Conservation (phyloP, 83 land plant genomes). For the Picea engelmannii region DNA sequence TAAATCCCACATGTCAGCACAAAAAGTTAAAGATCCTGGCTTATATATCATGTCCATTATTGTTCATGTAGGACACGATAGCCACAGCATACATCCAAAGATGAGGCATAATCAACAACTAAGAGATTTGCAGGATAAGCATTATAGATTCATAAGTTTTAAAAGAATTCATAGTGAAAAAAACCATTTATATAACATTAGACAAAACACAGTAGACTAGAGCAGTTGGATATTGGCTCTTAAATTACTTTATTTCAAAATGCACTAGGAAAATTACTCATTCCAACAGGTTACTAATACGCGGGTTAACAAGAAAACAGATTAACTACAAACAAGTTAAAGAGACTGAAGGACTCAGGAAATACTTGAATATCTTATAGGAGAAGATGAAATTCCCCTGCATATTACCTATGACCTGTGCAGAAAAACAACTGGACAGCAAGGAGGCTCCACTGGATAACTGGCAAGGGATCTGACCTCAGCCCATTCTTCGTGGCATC, state of each 20-base stretch:
- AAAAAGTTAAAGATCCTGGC: too few relatives aligned
- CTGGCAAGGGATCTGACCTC: slow-evolving; percentile 23
- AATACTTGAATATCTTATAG: not conserved
- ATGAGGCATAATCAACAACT: too few relatives aligned
- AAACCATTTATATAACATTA: too few relatives aligned
- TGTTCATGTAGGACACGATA: too few relatives aligned
- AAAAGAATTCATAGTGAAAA: too few relatives aligned
- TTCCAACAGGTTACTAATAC: not conserved
- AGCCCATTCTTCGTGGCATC: not conserved
- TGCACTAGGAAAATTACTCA: not conserved
- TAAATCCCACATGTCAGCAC: too few relatives aligned
- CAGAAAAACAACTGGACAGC: slow-evolving; percentile 79
- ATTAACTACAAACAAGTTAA: not conserved
- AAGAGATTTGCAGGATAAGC: too few relatives aligned
- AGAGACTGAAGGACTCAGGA: not conserved
- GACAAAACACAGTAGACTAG: too few relatives aligned
- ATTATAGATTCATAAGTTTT: too few relatives aligned
- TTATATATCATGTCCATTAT: too few relatives aligned
- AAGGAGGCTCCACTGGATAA: slow-evolving; percentile 78
- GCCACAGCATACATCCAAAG: too few relatives aligned
- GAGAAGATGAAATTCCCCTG: too few relatives aligned
- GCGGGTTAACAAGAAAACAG: not conserved
- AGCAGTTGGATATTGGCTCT: not conserved
- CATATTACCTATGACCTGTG: slow-evolving; percentile 84
- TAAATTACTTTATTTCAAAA: not conserved